These are phyloP conservation scores for Russula lepida DNA, from an alignment of 768 basidiomycete genomes.

Conservation along the genomic window DNA sequence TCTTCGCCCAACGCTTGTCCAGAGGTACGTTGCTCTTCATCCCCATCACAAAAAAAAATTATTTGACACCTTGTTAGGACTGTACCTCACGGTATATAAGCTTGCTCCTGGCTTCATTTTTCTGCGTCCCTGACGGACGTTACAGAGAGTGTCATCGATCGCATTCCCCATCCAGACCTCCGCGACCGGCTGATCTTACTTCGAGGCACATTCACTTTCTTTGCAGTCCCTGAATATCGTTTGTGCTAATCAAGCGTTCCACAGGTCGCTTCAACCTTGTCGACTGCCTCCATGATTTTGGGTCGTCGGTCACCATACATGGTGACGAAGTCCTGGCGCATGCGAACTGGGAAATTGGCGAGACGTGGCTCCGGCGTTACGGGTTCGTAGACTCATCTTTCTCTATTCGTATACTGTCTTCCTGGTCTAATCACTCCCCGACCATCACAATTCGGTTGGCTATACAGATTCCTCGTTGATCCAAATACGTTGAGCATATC, in stretches of 20 bases:
- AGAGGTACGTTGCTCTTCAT: constrained; percentile 42
- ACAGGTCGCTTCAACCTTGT: constrained; percentile 71
- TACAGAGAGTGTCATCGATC: constrained; percentile 84
- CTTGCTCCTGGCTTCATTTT: not conserved
- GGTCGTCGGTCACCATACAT: constrained; percentile 63
- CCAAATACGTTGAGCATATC: constrained; percentile 55
- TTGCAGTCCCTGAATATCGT: not conserved
- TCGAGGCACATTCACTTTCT: constrained; percentile 42
- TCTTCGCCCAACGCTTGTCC: constrained; percentile 79
- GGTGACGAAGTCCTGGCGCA: constrained; percentile 91
- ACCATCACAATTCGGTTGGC: constrained; percentile 1
- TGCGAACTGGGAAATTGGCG: constrained; percentile 81
- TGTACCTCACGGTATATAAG: constrained; percentile 66
- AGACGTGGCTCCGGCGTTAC: constrained; percentile 76
- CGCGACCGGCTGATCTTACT: constrained; percentile 87
- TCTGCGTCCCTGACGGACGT: not conserved
- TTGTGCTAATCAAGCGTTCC: constrained; percentile 1
- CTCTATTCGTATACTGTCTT: not conserved
- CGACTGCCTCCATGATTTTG: constrained; percentile 70
- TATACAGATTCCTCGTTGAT: constrained; percentile 68
- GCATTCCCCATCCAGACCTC: constrained; percentile 80
- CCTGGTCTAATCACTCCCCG: not conserved
- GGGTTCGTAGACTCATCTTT: constrained; percentile 42
- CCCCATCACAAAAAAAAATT: not conserved
- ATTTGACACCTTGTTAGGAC: constrained; percentile 35